Evolutionary conservation across 148 eudicot species (phyloP).

Genomic region (Nepenthes mirabilis): DNA sequence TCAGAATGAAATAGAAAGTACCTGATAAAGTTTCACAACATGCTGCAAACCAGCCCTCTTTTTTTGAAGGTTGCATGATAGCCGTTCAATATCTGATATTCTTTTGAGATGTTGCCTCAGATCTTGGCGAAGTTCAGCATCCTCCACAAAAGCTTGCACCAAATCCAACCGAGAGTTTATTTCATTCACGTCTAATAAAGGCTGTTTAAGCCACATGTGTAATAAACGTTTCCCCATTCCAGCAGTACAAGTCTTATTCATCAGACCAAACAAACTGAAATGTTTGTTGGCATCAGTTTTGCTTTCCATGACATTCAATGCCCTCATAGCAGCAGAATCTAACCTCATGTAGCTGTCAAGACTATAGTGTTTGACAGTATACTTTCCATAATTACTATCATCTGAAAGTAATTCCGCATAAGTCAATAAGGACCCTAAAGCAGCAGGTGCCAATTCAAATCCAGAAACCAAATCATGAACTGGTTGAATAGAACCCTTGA

Average conservation of each 20-base stretch:
- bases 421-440: constrained; percentile 60
- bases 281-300: constrained; percentile 93
- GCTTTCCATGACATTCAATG: constrained; percentile 95
- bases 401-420: constrained; percentile 86
- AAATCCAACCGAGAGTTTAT: constrained; percentile 71
- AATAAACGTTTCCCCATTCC: constrained; percentile 97
- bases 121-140: constrained; percentile 79
- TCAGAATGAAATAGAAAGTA: constrained; percentile 6
- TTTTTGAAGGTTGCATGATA: constrained; percentile 58
- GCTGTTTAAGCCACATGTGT: constrained; percentile 97
- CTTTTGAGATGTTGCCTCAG: constrained; percentile 85
- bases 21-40: constrained; percentile 98
- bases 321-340: constrained; percentile 97
- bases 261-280: constrained; percentile 91
- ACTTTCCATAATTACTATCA: constrained; percentile 74
- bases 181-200: constrained; percentile 71
- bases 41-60: constrained; percentile 61
- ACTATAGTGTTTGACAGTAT: constrained; percentile 39
- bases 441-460: constrained; percentile 70
- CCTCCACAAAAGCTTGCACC: constrained; percentile 94
- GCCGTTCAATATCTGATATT: constrained; percentile 82
- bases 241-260: constrained; percentile 97
- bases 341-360: constrained; percentile 80
- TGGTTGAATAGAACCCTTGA: constrained; percentile 82
- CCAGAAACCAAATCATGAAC: constrained; percentile 82